A percentile compares a stretch with the other conserved stretches of the same genome.
Evolutionary conservation across 2,329 filamentous ascomycete species (phyloP).

Genomic region (Sporothrix schenckii): DNA sequence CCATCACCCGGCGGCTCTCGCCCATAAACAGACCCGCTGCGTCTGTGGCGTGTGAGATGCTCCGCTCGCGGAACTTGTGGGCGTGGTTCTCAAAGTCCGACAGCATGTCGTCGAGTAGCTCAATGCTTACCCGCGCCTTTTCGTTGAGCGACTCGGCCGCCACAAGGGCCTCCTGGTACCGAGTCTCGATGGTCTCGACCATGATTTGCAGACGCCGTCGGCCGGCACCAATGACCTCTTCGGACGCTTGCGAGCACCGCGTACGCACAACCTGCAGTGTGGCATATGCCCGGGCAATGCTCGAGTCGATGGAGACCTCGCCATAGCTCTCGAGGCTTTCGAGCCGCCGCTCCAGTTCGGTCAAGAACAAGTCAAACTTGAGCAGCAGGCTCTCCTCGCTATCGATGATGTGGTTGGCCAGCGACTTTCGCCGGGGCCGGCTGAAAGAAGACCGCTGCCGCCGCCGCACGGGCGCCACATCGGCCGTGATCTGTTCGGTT

Average conservation of each 20-base stretch:
- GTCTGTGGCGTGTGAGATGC: slow-evolving; percentile 67
- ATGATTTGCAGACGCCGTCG: slow-evolving; percentile 81
- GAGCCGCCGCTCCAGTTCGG: slow-evolving; percentile 81
- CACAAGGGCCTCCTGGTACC: slow-evolving; percentile 83
- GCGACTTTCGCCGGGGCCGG: slow-evolving; percentile 58
- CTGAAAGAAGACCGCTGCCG: slow-evolving; percentile 61
- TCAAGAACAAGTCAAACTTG: slow-evolving; percentile 77
- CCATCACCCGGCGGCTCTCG: slow-evolving; percentile 77
- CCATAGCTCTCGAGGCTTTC: slow-evolving; percentile 88
- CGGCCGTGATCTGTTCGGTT: slow-evolving; percentile 45
- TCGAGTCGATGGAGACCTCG: slow-evolving; percentile 79
- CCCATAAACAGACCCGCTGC: slow-evolving; percentile 74
- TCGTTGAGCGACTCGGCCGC: slow-evolving; percentile 87
- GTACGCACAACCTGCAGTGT: slow-evolving; percentile 85
- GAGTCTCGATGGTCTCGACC: slow-evolving; percentile 85
- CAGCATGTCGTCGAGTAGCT: slow-evolving; percentile 82
- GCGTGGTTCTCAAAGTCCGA: slow-evolving; percentile 82
- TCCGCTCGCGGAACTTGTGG: slow-evolving; percentile 76
- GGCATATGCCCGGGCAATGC: slow-evolving; percentile 80
- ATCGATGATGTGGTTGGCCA: slow-evolving; percentile 64
- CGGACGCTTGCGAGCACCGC: slow-evolving; percentile 85
- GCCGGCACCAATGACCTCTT: slow-evolving; percentile 85
- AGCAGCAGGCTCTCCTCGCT: slow-evolving; percentile 64
- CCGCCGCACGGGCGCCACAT: slow-evolving; percentile 37
- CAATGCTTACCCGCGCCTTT: slow-evolving; percentile 85